These are phyloP conservation scores for Alternaria angustiovoidea DNA, from an alignment of 2,329 filamentous ascomycete species.

Conservation along the genomic window DNA sequence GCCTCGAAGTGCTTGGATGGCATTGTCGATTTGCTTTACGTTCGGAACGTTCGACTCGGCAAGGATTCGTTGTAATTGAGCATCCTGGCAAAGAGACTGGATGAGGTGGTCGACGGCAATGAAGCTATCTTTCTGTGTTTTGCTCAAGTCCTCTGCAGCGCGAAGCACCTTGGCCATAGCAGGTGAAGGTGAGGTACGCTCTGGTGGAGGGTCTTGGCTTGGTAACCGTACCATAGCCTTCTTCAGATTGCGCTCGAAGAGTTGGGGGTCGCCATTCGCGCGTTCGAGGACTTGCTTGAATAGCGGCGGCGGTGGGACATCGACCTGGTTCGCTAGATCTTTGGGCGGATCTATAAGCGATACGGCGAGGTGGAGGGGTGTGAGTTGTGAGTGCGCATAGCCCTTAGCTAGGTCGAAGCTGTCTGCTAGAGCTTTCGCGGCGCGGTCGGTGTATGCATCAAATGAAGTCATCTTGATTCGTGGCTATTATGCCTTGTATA, in stretches of 20 bases:
- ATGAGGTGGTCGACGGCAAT: constrained; percentile 97
- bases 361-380: constrained; percentile 88
- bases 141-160: constrained; percentile 86
- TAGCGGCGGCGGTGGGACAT: constrained; percentile 72
- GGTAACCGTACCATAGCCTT: constrained; percentile 89
- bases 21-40: constrained; percentile 85
- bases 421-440: constrained; percentile 87
- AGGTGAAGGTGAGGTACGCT: constrained; percentile 83
- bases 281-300: constrained; percentile 95
- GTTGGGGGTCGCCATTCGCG: constrained; percentile 89
- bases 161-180: constrained; percentile 83
- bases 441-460: constrained; percentile 94
- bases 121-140: constrained; percentile 96
- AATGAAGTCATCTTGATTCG: constrained; percentile 70
- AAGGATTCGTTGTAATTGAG: constrained; percentile 74
- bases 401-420: constrained; percentile 87
- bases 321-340: constrained; percentile 73
- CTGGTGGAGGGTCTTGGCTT: constrained; percentile 93
- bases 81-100: constrained; percentile 80
- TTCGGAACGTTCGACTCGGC: constrained; percentile 92
- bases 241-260: constrained; percentile 88
- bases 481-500: constrained; percentile 29
- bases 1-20: constrained; percentile 90
- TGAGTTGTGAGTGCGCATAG: constrained; percentile 89
- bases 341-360: constrained; percentile 78